These are phyloP conservation scores for Silene vulgaris DNA, from an alignment of 179 eudicot genomes.

Conservation along the genomic window DNA sequence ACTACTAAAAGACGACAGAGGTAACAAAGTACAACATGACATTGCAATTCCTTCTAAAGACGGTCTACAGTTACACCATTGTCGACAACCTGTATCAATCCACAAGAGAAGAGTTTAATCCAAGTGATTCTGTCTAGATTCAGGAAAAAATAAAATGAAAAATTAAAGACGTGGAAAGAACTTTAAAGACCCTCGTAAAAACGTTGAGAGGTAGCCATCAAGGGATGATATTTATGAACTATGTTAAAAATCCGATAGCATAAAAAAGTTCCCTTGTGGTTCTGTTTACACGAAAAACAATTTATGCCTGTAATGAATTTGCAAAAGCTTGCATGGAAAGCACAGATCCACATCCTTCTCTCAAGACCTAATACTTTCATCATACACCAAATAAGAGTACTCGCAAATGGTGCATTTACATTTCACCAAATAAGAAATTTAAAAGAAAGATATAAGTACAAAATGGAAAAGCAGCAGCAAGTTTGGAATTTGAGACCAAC, in stretches of 20 bases:
- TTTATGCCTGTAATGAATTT: background rate
- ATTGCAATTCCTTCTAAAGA: too few species aligned
- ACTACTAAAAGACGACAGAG: too few species aligned
- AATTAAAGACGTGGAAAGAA: background rate
- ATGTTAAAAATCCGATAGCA: too few species aligned
- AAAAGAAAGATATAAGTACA: background rate
- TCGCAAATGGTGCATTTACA: background rate
- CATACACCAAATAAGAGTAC: too few species aligned
- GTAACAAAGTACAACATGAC: too few species aligned
- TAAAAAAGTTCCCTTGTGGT: too few species aligned
- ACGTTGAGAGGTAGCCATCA: too few species aligned
- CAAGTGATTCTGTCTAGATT: background rate
- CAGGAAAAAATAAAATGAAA: background rate
- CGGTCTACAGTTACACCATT: background rate
- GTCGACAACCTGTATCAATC: conserved; percentile 6
- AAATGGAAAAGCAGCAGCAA: background rate
- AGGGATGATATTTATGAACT: too few species aligned
- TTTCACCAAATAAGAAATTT: background rate
- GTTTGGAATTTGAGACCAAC: background rate
- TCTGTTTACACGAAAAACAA: too few species aligned
- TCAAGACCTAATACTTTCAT: background rate
- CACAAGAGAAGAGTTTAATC: background rate
- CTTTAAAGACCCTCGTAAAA: background rate
- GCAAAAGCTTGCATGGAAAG: background rate
- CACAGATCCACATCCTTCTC: background rate